These are phyloP conservation scores for Xylariaceae sp. DNA, from an alignment of 2,329 filamentous ascomycete species.

Conservation along the genomic window DNA sequence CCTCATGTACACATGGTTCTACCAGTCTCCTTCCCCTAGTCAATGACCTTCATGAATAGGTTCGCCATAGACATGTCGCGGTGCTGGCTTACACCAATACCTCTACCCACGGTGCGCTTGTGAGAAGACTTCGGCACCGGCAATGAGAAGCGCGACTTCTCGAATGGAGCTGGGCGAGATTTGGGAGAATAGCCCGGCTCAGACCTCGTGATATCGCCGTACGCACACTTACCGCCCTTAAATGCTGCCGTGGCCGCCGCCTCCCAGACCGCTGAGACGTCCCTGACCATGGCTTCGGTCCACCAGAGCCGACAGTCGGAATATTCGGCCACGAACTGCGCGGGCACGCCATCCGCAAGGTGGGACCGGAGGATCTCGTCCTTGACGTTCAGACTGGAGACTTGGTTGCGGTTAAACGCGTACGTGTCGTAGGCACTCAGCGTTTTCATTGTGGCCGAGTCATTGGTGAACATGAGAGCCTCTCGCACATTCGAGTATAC, in stretches of 20 bases:
- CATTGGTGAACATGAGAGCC: constrained; percentile 27
- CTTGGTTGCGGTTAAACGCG: constrained; percentile 32
- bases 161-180: constrained; percentile 19
- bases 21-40: constrained; percentile 15
- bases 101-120: constrained; percentile 14
- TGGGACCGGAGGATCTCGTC: constrained; percentile 37
- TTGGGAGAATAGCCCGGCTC: constrained; percentile 5
- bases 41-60: constrained; percentile 31
- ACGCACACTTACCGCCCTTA: constrained; percentile 37
- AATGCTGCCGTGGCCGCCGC: constrained; percentile 38
- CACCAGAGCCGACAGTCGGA: constrained; percentile 49
- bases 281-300: constrained; percentile 44
- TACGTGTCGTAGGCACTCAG: constrained; percentile 32
- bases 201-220: constrained; percentile 31
- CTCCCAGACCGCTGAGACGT: constrained; percentile 45
- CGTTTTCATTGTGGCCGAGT: constrained; percentile 28
- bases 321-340: constrained; percentile 45
- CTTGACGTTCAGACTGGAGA: constrained; percentile 36
- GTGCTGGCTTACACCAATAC: constrained; percentile 14
- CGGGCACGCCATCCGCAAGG: constrained; percentile 38
- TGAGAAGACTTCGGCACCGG: constrained; percentile 4
- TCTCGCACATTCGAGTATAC: constrained; percentile 28
- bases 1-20: no score
- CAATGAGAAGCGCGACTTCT: constrained; percentile 21
- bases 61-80: constrained; percentile 21